Evolutionary conservation across 106 monocot genomes (phyloP), one percentile per base, ranked within the genome.

Genomic region (Dendrobium officinale): DNA sequence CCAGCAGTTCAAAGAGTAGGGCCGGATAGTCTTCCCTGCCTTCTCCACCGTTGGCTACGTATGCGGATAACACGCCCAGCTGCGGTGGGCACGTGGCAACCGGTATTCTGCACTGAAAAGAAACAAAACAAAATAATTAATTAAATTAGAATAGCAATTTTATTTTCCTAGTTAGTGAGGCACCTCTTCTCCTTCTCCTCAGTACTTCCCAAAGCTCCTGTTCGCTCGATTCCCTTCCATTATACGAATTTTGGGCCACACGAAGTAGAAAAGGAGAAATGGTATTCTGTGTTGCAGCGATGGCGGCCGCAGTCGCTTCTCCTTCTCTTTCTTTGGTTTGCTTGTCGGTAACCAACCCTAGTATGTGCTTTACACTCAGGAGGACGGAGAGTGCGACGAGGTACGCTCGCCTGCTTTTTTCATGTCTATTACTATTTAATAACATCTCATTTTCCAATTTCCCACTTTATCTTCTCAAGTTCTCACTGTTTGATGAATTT

Each of bases 401-500:
- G 70, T 70, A 13, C 37, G 2, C 29, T 70, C 70, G 37, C 37
- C 37, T 22, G 13, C 22, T 4, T 61, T 4, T 70, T 33, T 70
- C 70, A 70, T 37, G 24, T 66, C n/a, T 24, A 11, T 22, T 4
- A 13, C 11, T 70, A 33, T 70, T 70, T 37, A 70, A 70, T 37
- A 26, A 16, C 58, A 18, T 58, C 16, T 29, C 29, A 27, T 67
- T 67, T 67, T 68, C 18, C 9, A 9, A 2, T 29, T 27, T 68
- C 31, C 58, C 4, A 20, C 15, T 58, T 58, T 5, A 37, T 16
- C 70, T 37, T 37, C 70, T 70, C 15, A 33, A 20, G 42, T 41
- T 74, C n/a, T 44, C 42, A 42, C 74, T 44, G 43, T 29, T 74
- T 74, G 9, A 74, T 74, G 43, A 74, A 42, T 74, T 74, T 42